Percentiles rank a stretch among this genome's conserved stretches.
phyloP scores from a whole-genome alignment of 805 yeast genomes.

The Wickerhamiella vanderwaltii region DNA sequence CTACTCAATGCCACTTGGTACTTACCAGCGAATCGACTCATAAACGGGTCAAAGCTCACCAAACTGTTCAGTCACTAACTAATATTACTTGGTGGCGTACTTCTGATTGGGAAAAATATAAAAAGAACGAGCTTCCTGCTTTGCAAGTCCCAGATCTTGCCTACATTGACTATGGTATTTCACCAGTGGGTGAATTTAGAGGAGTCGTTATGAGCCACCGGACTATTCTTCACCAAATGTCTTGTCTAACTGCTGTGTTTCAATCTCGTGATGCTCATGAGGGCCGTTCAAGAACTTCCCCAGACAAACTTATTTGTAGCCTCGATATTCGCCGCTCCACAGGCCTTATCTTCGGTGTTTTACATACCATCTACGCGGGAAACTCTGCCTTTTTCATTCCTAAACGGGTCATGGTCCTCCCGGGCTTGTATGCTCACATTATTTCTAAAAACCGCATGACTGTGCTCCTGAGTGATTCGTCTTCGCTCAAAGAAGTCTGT shows the following conservation, averaged over 20 bases:
- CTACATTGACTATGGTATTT: conserved; percentile 81
- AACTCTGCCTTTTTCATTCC: conserved; percentile 72
- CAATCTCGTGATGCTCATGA: conserved; percentile 34
- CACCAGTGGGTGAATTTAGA: conserved; percentile 80
- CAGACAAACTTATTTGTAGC: conserved; percentile 46
- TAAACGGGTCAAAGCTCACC: conserved; percentile 58
- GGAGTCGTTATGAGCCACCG: conserved; percentile 91
- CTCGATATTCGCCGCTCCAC: conserved; percentile 67
- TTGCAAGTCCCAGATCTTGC: conserved; percentile 73
- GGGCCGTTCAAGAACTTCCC: conserved; percentile 24
- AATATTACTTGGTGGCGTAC: conserved; percentile 63
- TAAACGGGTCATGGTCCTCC: conserved; percentile 54
- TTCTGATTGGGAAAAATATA: conserved; percentile 68
- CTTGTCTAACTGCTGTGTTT: conserved; percentile 53
- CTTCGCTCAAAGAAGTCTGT: conserved; percentile 79
- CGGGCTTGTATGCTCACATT: conserved; percentile 78
- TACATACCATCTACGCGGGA: conserved; percentile 77
- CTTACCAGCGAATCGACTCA: conserved; percentile 69
- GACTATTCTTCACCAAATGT: conserved; percentile 81
- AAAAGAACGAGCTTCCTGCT: conserved; percentile 48
- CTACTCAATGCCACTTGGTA: conserved; percentile 66
- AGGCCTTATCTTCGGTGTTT: conserved; percentile 71
- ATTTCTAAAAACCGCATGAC: conserved; percentile 61
- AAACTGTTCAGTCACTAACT: conserved; percentile 53
- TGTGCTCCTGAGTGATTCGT: conserved; percentile 69